Evolutionary conservation across 345 rosid genomes (phyloP).

Genomic region (Chamaenerion angustifolium): DNA sequence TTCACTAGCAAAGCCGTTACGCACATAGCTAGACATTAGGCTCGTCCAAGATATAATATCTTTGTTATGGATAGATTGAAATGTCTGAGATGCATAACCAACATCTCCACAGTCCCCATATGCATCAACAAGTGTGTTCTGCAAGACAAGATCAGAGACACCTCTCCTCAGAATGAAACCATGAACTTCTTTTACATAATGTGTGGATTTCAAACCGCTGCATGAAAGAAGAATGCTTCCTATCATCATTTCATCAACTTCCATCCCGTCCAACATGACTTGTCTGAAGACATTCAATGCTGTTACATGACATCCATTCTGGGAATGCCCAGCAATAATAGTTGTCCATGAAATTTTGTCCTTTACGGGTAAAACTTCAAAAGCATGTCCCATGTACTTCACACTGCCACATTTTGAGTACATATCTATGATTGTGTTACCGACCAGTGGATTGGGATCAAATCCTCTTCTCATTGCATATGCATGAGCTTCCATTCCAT

Average conservation of each 20-base stretch:
- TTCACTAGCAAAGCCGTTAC: constrained; percentile 40
- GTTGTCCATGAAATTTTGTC: constrained; percentile 86
- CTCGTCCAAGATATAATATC: constrained; percentile 88
- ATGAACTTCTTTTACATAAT: constrained; percentile 50
- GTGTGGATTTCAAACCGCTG: constrained; percentile 26
- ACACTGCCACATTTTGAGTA: constrained; percentile 51
- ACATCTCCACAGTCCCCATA: constrained; percentile 52
- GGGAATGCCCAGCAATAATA: constrained; percentile 56
- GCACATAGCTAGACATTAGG: constrained; percentile 61
- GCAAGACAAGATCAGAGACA: constrained; percentile 41
- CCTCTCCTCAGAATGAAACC: constrained; percentile 46
- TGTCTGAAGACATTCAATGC: constrained; percentile 38
- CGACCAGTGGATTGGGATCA: constrained; percentile 41
- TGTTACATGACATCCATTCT: constrained; percentile 29
- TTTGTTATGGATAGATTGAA: constrained; percentile 38
- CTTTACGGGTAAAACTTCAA: constrained; percentile 34
- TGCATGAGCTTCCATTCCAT: constrained; percentile 70
- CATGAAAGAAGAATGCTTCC: constrained; percentile 63
- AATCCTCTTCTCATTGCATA: constrained; percentile 46
- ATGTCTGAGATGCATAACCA: constrained; percentile 42
- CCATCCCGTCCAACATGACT: constrained; percentile 27
- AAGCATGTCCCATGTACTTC: constrained; percentile 40
- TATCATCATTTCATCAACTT: constrained; percentile 54
- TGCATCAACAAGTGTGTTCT: constrained; percentile 44
- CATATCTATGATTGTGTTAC: constrained; percentile 68